phyloP scores from a whole-genome alignment of 495 filamentous ascomycete species.

The Tuber magnatum region DNA sequence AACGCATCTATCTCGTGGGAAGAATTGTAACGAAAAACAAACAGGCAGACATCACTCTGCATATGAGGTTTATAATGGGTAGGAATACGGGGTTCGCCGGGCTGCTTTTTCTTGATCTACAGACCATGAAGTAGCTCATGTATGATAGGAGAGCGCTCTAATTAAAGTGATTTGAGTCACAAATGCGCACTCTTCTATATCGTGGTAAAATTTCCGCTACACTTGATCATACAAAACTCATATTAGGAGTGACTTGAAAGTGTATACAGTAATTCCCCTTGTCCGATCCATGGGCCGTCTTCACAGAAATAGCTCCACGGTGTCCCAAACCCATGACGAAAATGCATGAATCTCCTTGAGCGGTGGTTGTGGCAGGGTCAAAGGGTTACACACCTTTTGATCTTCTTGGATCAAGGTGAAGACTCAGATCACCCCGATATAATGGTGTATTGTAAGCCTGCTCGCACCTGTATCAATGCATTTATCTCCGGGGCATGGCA shows the following conservation, averaged over 20 bases:
- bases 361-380: not conserved
- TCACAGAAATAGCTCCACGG: not conserved
- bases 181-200: not conserved
- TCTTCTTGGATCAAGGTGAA: not conserved
- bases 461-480: not conserved
- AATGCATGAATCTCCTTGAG: not conserved
- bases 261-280: not conserved
- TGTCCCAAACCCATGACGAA: not conserved
- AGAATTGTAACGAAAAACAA: not conserved
- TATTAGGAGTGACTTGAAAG: not conserved
- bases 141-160: not conserved
- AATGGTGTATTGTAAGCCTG: not conserved
- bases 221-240: not conserved
- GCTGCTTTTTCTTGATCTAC: not conserved
- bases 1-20: not conserved
- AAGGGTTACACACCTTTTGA: not conserved
- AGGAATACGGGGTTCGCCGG: not conserved
- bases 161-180: not conserved
- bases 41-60: not conserved
- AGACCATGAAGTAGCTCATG: not conserved
- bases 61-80: not conserved
- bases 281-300: no score
- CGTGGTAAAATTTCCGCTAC: not conserved
- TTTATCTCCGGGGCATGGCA: not conserved
- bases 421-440: not conserved